Evolutionary conservation across 2,329 filamentous ascomycete species (phyloP).

Genomic region (Leptographium flavum): DNA sequence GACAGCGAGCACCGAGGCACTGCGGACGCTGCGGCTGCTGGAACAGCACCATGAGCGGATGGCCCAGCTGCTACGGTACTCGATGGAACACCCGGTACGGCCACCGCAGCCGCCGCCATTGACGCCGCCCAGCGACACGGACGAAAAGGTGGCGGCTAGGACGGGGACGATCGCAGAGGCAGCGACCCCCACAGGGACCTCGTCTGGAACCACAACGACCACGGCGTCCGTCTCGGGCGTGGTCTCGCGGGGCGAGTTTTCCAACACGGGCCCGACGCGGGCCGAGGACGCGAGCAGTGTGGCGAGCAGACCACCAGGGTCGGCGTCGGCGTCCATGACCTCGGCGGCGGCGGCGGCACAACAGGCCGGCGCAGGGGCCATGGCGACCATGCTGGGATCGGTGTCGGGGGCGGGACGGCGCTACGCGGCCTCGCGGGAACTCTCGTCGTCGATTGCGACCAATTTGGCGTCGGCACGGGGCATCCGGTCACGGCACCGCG

Average conservation of each 20-base stretch:
- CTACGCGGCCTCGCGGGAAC: slow-evolving; percentile 48
- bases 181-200: slow-evolving; percentile 6
- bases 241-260: slow-evolving; percentile 10
- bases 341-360: slow-evolving; percentile 15
- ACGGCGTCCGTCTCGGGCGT: slow-evolving; percentile 9
- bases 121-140: too few relatives aligned
- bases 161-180: not conserved
- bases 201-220: slow-evolving; percentile 11
- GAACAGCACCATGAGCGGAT: slow-evolving; percentile 79
- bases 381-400: slow-evolving; percentile 5
- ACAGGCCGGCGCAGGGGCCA: slow-evolving; percentile 4
- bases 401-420: slow-evolving; percentile 21
- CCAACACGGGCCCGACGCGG: not conserved
- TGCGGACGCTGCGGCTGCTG: slow-evolving; percentile 71
- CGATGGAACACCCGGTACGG: slow-evolving; percentile 36
- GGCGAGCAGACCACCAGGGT: not conserved
- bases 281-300: not conserved
- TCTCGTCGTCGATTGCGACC: slow-evolving; percentile 72
- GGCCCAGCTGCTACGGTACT: slow-evolving; percentile 64
- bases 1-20: slow-evolving; percentile 56
- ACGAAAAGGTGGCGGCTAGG: not conserved
- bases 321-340: slow-evolving; percentile 3
- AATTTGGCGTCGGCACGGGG: slow-evolving; percentile 77
- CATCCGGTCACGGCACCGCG: slow-evolving; percentile 48
- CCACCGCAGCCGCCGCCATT: slow-evolving; percentile 10